These are phyloP conservation scores for Pascua sp. DNA, from an alignment of 1,284 basidiomycete genomes.

Conservation along the genomic window DNA sequence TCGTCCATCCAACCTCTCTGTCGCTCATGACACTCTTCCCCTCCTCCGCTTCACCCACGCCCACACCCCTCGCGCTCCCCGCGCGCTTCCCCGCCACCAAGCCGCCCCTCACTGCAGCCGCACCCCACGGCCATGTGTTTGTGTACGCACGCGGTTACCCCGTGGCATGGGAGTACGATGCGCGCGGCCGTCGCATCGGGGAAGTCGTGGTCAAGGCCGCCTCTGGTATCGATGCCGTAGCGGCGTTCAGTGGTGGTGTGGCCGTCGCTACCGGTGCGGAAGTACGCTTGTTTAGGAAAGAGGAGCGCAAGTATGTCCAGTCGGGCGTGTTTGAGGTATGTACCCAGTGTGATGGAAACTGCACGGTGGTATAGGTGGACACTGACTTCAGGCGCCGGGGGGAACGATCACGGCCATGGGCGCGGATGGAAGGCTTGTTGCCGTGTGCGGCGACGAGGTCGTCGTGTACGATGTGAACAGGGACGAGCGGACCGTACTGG, in stretches of 20 bases:
- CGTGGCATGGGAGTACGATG: slow-evolving; percentile 26
- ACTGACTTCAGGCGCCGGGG: neutral
- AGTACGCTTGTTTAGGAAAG: neutral
- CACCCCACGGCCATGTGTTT: slow-evolving; percentile 10
- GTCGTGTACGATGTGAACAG: neutral
- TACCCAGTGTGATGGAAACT: neutral
- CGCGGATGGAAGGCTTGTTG: neutral
- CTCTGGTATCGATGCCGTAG: neutral
- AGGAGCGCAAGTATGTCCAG: slow-evolving; percentile 3
- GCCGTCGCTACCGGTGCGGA: slow-evolving; percentile 1
- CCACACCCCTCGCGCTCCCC: slow-evolving; percentile 14
- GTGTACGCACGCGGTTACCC: slow-evolving; percentile 5
- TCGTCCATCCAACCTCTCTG: slow-evolving; percentile 8
- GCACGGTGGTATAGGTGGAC: too few relatives aligned
- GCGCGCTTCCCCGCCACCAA: slow-evolving; percentile 12
- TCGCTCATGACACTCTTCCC: slow-evolving; percentile 1
- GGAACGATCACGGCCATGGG: neutral
- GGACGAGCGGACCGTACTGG: neutral
- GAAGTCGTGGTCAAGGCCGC: slow-evolving; percentile 8
- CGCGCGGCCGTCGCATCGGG: slow-evolving; percentile 17
- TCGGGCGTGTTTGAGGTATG: slow-evolving; percentile 7
- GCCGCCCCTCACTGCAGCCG: slow-evolving; percentile 5
- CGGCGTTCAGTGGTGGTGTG: slow-evolving; percentile 1
- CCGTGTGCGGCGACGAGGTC: slow-evolving; percentile 4
- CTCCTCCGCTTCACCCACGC: neutral